Conservation (phyloP, 805 yeast genomes). For the Zygoascus flipseniorum region DNA sequence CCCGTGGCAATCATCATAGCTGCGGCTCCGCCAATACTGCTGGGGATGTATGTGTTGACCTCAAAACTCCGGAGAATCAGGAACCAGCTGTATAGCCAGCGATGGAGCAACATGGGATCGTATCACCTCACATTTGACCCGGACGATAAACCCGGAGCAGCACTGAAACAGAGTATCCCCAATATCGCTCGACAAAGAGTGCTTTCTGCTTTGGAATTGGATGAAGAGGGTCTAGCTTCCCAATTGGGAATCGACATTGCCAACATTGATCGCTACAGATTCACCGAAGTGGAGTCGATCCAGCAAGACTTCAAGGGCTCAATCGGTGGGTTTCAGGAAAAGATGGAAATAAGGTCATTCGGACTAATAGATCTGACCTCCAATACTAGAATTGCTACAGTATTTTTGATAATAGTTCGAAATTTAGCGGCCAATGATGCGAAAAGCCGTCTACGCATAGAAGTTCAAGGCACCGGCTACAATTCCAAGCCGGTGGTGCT, state of each 20-base stretch:
- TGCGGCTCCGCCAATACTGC: constrained; percentile 15
- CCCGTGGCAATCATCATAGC: constrained; percentile 17
- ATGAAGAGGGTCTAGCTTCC: constrained; percentile 14
- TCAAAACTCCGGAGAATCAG: constrained; percentile 7
- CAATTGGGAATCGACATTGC: constrained; percentile 7
- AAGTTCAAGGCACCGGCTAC: constrained; percentile 9
- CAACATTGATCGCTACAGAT: constrained; percentile 5
- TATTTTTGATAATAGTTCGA: constrained; percentile 9
- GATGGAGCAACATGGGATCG: constrained; percentile 19
- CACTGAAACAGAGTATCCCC: constrained; percentile 6
- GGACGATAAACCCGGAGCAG: constrained; percentile 2
- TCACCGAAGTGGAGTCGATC: constrained; percentile 15
- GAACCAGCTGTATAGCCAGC: constrained; percentile 13
- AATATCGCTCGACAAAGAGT: constrained; percentile 12
- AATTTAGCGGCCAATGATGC: not conserved
- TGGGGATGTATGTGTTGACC: constrained; percentile 12
- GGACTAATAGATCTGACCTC: constrained; percentile 12
- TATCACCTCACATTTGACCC: constrained; percentile 14
- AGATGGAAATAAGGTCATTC: constrained; percentile 14
- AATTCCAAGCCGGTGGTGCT: constrained; percentile 6
- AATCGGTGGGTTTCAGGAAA: constrained; percentile 14
- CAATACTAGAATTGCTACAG: constrained; percentile 12
- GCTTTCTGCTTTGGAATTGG: constrained; percentile 11
- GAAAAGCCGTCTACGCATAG: constrained; percentile 17
- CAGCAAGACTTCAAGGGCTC: constrained; percentile 20